A percentile compares a stretch with the other conserved stretches of the same genome.
Conservation (phyloP, 441 rosid genomes). For the Biscutella laevigata region DNA sequence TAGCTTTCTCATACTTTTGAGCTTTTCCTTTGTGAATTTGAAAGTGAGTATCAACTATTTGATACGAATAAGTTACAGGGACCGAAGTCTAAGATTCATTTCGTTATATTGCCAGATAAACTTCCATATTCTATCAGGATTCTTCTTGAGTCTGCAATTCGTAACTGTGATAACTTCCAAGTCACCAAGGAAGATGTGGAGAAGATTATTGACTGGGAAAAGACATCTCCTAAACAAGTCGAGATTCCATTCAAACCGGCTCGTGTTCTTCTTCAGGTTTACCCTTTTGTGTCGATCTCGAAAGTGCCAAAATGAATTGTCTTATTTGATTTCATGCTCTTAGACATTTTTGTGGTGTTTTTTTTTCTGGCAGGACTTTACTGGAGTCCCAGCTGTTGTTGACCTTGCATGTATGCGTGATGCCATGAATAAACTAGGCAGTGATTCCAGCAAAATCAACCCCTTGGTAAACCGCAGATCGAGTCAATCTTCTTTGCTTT, state of each 20-base stretch:
- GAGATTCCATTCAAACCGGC: slow-evolving; percentile 99
- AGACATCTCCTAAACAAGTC: slow-evolving; percentile 78
- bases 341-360: neutral
- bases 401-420: slow-evolving; percentile 99
- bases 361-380: slow-evolving; percentile 65
- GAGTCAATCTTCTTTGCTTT: neutral
- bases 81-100: neutral
- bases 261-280: slow-evolving; percentile 93
- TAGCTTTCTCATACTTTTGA: no score
- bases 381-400: slow-evolving; percentile 98
- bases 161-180: slow-evolving; percentile 97
- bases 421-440: slow-evolving; percentile 86
- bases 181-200: slow-evolving; percentile 89
- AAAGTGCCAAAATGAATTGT: neutral
- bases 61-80: neutral
- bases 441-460: slow-evolving; percentile 91
- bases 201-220: slow-evolving; percentile 96
- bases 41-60: slow-evolving; percentile 8
- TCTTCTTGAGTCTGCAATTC: slow-evolving; percentile 94
- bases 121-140: slow-evolving; percentile 92
- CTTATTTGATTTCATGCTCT: neutral
- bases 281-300: neutral
- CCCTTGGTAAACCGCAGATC: slow-evolving; percentile 46
- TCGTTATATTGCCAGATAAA: slow-evolving; percentile 45
- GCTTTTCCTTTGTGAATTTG: neutral